Base-by-base conservation (phyloP, 2,329 filamentous ascomycete genomes). In the Penicillium vulpinum region DNA sequence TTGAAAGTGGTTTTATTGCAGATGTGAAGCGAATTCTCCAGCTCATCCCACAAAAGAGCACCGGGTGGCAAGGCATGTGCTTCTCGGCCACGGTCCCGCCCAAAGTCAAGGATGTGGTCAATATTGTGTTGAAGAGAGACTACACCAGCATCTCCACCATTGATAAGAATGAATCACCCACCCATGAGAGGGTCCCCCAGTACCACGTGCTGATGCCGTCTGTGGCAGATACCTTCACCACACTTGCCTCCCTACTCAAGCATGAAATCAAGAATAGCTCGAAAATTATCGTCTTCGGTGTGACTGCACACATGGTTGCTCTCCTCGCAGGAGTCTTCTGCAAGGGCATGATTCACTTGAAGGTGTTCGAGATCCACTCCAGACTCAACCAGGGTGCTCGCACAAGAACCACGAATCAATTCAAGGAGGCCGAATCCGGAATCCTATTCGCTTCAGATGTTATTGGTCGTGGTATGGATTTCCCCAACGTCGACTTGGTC, bases 71-170 rank as follows among this genome's bases (percentile, higher is more conserved):
- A 50, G 80, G 80, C 52, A 85, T 97, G 69, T 87, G 97, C 70
- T 96, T 94, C 75, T 96, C 92, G 16, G 92, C 92, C 47, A 97
- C 92, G 16, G 89, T 97, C 41, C 91, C 92, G 44, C 83, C 85
- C 58, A 85, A 91, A 61, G 92, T 97, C 54, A 86, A 95, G 59
- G 79, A 85, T 45, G 82, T 97, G 21, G 91, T 93, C 45, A 85
- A 86, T 58, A 77, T 81, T 62, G 91, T 91, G 3, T 51, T 72
- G 56, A 65, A 62, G 28, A 55, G 54, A 22, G 81, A 91, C 62
- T 96, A 96, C 74, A 87, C 93, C 70, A 96, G 92, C 68, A 88
- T 96, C 57, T 89, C 92, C 71, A 95, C 91, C 16, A 89, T 97
- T 60, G 80, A 83, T 56, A 83, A 87, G 58, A 85, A 92, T 61